phyloP scores from a whole-genome alignment of 495 filamentous ascomycete genomes.

The Penicillium angulare region DNA sequence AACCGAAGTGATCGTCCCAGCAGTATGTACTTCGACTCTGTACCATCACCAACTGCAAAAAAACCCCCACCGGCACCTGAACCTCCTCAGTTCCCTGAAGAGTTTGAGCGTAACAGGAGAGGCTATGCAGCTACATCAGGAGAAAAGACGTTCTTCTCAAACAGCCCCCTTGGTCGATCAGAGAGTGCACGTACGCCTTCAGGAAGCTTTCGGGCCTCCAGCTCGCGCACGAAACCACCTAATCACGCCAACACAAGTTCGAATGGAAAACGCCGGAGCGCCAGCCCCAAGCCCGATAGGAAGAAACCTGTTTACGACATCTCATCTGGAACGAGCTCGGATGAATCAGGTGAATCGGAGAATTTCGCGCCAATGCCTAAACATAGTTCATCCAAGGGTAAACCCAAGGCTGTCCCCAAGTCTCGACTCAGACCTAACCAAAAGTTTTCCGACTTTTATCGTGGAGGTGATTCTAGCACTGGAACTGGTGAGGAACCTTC shows the following conservation, averaged over 20 bases:
- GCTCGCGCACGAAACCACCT: conserved; percentile 34
- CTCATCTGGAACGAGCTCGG: conserved; percentile 43
- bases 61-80: conserved; percentile 32
- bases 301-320: too few relatives aligned
- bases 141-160: conserved; percentile 62
- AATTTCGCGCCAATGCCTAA: too few relatives aligned
- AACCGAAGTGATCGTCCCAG: conserved; percentile 37
- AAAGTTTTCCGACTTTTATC: conserved; percentile 34
- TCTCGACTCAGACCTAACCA: conserved; percentile 38
- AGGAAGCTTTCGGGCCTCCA: conserved; percentile 24
- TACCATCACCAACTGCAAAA: conserved; percentile 40
- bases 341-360: conserved; percentile 30
- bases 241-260: conserved; percentile 29
- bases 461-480: conserved; percentile 17
- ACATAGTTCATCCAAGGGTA: too few relatives aligned
- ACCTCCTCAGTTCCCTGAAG: conserved; percentile 23
- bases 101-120: conserved; percentile 56
- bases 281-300: conserved; percentile 39
- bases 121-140: conserved; percentile 68
- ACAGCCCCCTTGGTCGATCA: conserved; percentile 43
- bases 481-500: conserved; percentile 34
- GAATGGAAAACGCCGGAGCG: conserved; percentile 35
- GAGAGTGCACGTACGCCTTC: conserved; percentile 46
- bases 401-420: conserved; percentile 46
- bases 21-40: conserved; percentile 34